phyloP scores from a whole-genome alignment of 192 early-diverging fungal genomes.

The Coemansia sp. region DNA sequence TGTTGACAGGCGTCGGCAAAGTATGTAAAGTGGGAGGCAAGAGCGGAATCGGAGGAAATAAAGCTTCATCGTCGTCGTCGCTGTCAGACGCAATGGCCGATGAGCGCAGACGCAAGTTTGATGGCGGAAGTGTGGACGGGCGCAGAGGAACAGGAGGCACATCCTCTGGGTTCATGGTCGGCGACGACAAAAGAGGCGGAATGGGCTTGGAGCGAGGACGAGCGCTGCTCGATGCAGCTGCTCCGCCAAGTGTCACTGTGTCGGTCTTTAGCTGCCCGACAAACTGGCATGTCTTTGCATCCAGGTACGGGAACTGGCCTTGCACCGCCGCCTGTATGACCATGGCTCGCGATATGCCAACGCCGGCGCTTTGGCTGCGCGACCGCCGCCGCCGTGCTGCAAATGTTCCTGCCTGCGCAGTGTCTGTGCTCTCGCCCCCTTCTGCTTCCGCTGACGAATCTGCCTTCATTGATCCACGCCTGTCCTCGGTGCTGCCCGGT shows the following conservation, averaged over 20 bases:
- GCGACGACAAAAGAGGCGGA: conserved; percentile 15
- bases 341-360: conserved; percentile 52
- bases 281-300: conserved; percentile 55
- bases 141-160: conserved; percentile 12
- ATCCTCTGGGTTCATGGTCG: conserved; percentile 18
- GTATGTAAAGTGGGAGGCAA: background rate
- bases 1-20: conserved; percentile 4
- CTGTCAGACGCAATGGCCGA: conserved; percentile 14
- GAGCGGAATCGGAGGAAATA: background rate
- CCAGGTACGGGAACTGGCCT: conserved; percentile 53
- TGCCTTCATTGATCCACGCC: background rate
- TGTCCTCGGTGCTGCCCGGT: background rate
- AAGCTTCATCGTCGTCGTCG: background rate
- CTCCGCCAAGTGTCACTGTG: conserved; percentile 38
- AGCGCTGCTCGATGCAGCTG: conserved; percentile 26
- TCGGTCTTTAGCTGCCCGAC: conserved; percentile 52
- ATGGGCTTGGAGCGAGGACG: conserved; percentile 2
- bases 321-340: conserved; percentile 50
- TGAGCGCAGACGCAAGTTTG: conserved; percentile 21
- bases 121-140: conserved; percentile 17
- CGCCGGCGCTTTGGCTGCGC: conserved; percentile 53
- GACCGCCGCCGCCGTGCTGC: conserved; percentile 36
- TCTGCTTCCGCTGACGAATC: background rate
- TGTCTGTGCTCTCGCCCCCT: background rate
- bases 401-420: conserved; percentile 25